Conservation (phyloP, 1,284 basidiomycete genomes). For the Sporisorium sorghi region DNA sequence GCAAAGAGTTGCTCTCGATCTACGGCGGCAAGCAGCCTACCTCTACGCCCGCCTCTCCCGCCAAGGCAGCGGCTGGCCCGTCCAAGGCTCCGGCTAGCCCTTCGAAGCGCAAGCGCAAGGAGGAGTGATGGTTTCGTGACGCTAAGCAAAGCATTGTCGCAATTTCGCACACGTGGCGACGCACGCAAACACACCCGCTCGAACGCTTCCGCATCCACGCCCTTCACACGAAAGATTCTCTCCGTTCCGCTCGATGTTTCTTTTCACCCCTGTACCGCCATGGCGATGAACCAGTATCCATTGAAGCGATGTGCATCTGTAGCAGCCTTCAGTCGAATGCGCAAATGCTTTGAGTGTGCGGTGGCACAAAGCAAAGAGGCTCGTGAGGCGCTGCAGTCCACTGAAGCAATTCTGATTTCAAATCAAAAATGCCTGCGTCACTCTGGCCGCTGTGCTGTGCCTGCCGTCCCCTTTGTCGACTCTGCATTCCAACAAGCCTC, state of each 20-base stretch:
- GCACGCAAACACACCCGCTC: not conserved
- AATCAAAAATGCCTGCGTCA: constrained; percentile 12
- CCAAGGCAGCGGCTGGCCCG: constrained; percentile 1
- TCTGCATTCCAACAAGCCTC: not conserved
- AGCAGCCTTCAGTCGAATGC: no score
- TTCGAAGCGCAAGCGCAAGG: constrained; percentile 28
- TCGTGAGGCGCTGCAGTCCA: constrained; percentile 12
- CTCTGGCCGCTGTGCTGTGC: not conserved
- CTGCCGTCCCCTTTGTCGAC: not conserved
- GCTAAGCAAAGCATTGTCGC: not conserved
- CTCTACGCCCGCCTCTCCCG: constrained; percentile 1
- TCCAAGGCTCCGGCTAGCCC: constrained; percentile 11
- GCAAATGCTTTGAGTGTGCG: no score
- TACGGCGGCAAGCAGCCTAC: constrained; percentile 5
- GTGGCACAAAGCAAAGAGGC: no score
- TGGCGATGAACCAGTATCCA: not conserved
- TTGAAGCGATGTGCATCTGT: no score
- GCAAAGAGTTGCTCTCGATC: constrained; percentile 21
- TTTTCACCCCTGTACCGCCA: not conserved
- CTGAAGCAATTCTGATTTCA: constrained; percentile 29
- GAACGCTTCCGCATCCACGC: constrained; percentile 1
- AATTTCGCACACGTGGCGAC: constrained; percentile 17
- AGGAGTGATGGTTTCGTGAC: not conserved
- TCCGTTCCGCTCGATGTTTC: no score
- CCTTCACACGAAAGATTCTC: not conserved